phyloP scores from a whole-genome alignment of 208 protist genomes.

The Leishmania braziliensis region DNA sequence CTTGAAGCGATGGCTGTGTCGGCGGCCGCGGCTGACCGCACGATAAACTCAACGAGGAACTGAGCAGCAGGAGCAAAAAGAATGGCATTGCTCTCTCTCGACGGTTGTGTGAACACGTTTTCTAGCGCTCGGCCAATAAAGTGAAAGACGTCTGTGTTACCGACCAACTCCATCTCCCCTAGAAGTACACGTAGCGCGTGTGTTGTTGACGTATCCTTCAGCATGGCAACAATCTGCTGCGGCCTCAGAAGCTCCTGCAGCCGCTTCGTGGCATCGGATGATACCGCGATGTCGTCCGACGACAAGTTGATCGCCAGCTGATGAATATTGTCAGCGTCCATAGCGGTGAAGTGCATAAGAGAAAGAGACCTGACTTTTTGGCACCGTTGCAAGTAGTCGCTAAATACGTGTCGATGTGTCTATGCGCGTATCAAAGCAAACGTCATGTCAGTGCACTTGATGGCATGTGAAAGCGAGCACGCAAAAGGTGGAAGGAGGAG shows the following conservation, averaged over 20 bases:
- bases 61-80: constrained; percentile 36
- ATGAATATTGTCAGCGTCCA: constrained; percentile 31
- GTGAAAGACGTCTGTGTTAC: constrained; percentile 54
- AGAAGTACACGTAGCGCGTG: constrained; percentile 33
- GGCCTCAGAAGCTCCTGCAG: constrained; percentile 33
- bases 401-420: not conserved
- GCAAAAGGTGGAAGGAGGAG: not conserved
- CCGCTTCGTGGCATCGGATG: constrained; percentile 29
- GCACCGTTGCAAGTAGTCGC: not conserved
- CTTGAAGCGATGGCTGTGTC: constrained; percentile 31
- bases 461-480: not conserved
- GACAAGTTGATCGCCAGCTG: constrained; percentile 38
- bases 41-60: constrained; percentile 46
- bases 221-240: constrained; percentile 20
- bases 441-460: not conserved
- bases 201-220: constrained; percentile 6
- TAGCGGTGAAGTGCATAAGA: constrained; percentile 9
- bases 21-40: constrained; percentile 20
- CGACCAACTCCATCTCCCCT: constrained; percentile 41
- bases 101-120: constrained; percentile 23
- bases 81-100: not conserved
- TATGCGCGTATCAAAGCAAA: not conserved
- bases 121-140: constrained; percentile 38
- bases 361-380: not conserved
- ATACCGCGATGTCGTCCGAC: constrained; percentile 38